Conservation (phyloP, 352 stramenopile species). For the Phytopythium oedochilum region DNA sequence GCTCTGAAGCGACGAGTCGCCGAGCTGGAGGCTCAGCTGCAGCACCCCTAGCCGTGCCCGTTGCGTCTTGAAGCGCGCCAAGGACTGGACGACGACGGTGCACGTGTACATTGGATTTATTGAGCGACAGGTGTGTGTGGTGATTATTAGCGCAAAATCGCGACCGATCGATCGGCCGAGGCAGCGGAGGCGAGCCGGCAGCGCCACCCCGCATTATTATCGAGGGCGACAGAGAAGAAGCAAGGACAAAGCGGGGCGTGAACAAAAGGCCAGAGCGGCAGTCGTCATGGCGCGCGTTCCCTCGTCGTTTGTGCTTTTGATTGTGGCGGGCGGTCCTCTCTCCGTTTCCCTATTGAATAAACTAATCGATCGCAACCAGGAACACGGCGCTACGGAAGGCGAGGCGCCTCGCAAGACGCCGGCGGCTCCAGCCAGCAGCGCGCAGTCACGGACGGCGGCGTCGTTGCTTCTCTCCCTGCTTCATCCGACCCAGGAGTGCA, state of each 20-base stretch:
- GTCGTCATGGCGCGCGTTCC: constrained; percentile 5
- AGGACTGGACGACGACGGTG: not conserved
- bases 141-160: not conserved
- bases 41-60: not conserved
- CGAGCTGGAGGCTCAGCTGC: constrained; percentile 41
- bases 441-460: not conserved
- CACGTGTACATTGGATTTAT: constrained; percentile 5
- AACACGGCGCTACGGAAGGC: constrained; percentile 23
- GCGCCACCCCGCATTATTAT: not conserved
- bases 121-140: not conserved
- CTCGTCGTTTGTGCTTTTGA: constrained; percentile 3
- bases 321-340: constrained; percentile 8
- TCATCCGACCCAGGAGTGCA: not conserved
- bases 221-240: not conserved
- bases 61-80: not conserved
- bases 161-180: not conserved
- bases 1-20: constrained; percentile 56
- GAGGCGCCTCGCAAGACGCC: constrained; percentile 20
- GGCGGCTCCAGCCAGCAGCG: too few relatives aligned
- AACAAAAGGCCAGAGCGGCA: not conserved
- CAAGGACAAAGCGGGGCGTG: not conserved
- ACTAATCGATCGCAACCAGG: constrained; percentile 33
- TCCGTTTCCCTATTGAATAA: constrained; percentile 58
- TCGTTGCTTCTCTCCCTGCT: not conserved
- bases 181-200: not conserved